phyloP scores from a whole-genome alignment of 345 rosid genomes.

The Lumnitzera racemosa region DNA sequence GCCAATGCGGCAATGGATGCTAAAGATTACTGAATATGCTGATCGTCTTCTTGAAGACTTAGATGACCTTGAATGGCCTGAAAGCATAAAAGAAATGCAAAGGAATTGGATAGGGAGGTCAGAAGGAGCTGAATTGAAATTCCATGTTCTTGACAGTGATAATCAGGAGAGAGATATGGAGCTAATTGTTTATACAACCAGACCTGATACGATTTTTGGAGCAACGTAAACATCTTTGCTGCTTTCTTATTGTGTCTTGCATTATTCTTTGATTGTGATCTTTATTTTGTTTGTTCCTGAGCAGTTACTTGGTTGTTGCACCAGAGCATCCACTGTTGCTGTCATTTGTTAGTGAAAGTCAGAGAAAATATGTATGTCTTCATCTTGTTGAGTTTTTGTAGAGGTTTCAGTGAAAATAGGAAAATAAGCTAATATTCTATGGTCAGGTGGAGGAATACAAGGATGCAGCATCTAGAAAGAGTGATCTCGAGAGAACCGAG shows the following conservation, averaged over 20 bases:
- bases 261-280: neutral
- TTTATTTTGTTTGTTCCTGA: conserved; percentile 4
- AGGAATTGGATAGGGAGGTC: conserved; percentile 95
- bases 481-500: conserved; percentile 96
- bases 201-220: conserved; percentile 90
- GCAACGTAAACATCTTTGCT: conserved; percentile 55
- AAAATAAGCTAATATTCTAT: neutral
- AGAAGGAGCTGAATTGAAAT: conserved; percentile 78
- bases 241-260: conserved; percentile 1
- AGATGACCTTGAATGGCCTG: conserved; percentile 94
- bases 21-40: conserved; percentile 90
- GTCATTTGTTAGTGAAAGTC: conserved; percentile 42
- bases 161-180: conserved; percentile 44
- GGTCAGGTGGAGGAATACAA: conserved; percentile 80
- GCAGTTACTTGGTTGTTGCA: conserved; percentile 89
- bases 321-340: conserved; percentile 72
- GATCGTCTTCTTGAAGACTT: conserved; percentile 89
- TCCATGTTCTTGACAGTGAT: conserved; percentile 44
- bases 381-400: neutral
- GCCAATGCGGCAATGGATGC: conserved; percentile 99
- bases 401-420: neutral
- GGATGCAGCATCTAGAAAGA: conserved; percentile 65
- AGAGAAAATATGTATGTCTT: conserved; percentile 40
- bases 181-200: conserved; percentile 72
- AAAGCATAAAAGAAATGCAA: conserved; percentile 87